Conservation (phyloP, 306 rosid genomes). For the Fagus sylvatica region DNA sequence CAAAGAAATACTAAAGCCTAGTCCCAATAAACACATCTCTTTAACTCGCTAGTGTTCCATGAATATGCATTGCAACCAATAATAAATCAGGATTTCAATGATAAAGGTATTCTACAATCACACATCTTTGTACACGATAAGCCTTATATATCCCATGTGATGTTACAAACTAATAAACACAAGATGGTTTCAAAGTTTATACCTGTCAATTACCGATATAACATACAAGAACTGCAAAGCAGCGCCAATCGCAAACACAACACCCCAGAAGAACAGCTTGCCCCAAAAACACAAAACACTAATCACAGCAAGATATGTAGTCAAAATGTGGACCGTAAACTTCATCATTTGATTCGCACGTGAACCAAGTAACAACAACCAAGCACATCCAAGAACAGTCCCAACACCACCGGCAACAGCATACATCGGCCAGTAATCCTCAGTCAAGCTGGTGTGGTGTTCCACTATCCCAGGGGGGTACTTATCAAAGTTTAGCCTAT, state of each 20-base stretch:
- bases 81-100: not conserved
- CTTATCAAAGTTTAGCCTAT: conserved; percentile 81
- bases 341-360: conserved; percentile 78
- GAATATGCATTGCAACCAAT: not conserved
- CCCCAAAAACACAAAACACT: conserved; percentile 96
- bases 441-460: conserved; percentile 65
- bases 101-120: not conserved
- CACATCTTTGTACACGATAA: not conserved
- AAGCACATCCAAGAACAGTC: conserved; percentile 75
- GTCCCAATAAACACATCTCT: not conserved
- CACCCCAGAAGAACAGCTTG: conserved; percentile 86
- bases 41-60: not conserved
- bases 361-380: conserved; percentile 79
- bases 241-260: conserved; percentile 79
- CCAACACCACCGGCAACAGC: conserved; percentile 87
- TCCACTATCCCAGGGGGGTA: conserved; percentile 55
- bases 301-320: conserved; percentile 89
- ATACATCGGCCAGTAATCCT: conserved; percentile 85
- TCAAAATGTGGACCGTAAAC: conserved; percentile 88
- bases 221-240: conserved; percentile 81
- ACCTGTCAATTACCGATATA: conserved; percentile 88
- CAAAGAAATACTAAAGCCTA: not conserved
- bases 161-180: conserved; percentile 11
- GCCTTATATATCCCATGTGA: not conserved
- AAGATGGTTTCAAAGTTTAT: conserved; percentile 19